Evolutionary conservation across 768 basidiomycete genomes (phyloP), one percentile per base, ranked within the genome.

Genomic region (Trametes maxima): DNA sequence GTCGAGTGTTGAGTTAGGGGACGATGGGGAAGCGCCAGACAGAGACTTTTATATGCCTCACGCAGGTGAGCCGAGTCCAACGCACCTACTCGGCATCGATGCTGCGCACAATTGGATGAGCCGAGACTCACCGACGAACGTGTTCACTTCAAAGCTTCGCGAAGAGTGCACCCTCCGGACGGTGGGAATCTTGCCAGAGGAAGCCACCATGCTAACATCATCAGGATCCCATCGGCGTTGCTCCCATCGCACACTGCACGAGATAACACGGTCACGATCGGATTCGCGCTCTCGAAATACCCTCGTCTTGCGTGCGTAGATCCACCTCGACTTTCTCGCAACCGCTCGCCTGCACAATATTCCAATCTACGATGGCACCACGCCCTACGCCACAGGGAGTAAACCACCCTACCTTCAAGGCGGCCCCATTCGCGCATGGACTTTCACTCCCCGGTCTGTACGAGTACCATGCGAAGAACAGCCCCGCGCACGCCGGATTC

Each of bases 381-480:
- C 55, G 21, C 25, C 50, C 59, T 25, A 59, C 58, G 3, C 53
- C 51, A 0, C 75, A 77, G 57, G 73, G 68, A 12, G 61, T 68
- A 12, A 53, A 58, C 42, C 64, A 56, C 45, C 54, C 55, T 36
- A 75, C 76, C 5, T 79, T 79, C 65, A 51, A 33, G 8, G 62
- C 68, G 6, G 75, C 78, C 4, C 69, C 72, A 1, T 63, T 77
- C 8, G 72, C 76, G 55, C 71, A 73, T 28, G 69, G 68, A 12
- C 54, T 77, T 1, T 70, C 71, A 0, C 36, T 78, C 0, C 72
- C 75, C 2, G 67, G 77, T 48, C 49, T 78, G 14, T 74, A 71
- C 44, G 77, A 78, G 53, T 78, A 69, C 67, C 72, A 79, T 50
- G 54, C 59, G 2, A 45, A 67, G 22, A 63, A 76, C 56, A 69